These are phyloP conservation scores for Monosporascus sp. DNA, from an alignment of 2,329 filamentous ascomycete genomes.

Conservation along the genomic window DNA sequence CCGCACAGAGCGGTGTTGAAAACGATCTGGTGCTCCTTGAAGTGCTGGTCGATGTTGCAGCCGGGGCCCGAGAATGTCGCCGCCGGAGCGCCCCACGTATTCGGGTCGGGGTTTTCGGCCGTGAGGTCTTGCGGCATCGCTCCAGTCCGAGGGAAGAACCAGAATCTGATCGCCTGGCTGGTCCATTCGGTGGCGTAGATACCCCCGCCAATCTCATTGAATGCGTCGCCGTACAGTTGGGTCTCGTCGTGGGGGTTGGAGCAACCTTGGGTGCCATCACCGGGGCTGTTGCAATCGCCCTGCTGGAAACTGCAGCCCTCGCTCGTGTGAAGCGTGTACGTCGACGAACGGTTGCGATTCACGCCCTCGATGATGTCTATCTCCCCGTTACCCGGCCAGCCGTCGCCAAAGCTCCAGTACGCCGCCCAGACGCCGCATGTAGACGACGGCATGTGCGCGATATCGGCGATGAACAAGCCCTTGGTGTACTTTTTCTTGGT, in stretches of 20 bases:
- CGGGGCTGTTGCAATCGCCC: conserved; percentile 51
- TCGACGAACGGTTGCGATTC: conserved; percentile 54
- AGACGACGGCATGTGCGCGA: conserved; percentile 69
- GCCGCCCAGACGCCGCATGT: conserved; percentile 73
- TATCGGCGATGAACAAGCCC: conserved; percentile 68
- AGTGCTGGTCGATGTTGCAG: conserved; percentile 68
- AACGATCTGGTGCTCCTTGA: conserved; percentile 69
- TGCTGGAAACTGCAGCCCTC: conserved; percentile 50
- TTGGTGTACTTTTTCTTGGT: conserved; percentile 62
- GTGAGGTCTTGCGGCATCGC: conserved; percentile 60
- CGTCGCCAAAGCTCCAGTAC: conserved; percentile 61
- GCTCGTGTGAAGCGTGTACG: conserved; percentile 64
- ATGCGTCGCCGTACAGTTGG: conserved; percentile 59
- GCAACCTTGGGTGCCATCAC: conserved; percentile 54
- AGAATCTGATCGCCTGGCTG: conserved; percentile 64
- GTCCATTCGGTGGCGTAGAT: conserved; percentile 78
- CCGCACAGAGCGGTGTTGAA: conserved; percentile 86
- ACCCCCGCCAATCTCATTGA: conserved; percentile 66
- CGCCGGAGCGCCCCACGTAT: conserved; percentile 61
- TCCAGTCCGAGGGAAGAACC: conserved; percentile 67
- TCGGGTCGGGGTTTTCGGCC: conserved; percentile 56
- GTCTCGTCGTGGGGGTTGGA: conserved; percentile 45
- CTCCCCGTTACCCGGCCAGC: conserved; percentile 67
- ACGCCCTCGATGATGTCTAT: conserved; percentile 80
- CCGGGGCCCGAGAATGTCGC: conserved; percentile 61